Evolutionary conservation across 1,284 basidiomycete species (phyloP).

Genomic region (Apiotrichum montevideense): DNA sequence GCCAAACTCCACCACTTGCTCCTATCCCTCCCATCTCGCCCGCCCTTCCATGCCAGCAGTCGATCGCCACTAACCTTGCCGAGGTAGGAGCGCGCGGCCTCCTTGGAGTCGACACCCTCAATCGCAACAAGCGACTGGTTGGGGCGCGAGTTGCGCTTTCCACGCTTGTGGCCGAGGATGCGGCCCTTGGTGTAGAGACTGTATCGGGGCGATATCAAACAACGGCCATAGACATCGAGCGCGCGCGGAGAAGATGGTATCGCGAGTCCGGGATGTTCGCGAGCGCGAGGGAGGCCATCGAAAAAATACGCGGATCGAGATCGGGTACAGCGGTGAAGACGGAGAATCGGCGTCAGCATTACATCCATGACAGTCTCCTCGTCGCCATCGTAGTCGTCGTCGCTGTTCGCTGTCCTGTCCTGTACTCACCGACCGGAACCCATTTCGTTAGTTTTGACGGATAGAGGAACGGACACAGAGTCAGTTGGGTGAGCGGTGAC

Average conservation of each 20-base stretch:
- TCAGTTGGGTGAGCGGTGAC: not conserved
- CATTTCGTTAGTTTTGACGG: slow-evolving; percentile 1
- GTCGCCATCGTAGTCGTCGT: not conserved
- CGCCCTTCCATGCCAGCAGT: not conserved
- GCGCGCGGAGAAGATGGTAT: not conserved
- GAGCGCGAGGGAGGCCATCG: not conserved
- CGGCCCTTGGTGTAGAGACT: slow-evolving; percentile 96
- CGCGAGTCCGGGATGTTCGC: not conserved
- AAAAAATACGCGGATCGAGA: slow-evolving; percentile 1
- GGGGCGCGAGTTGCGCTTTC: slow-evolving; percentile 90
- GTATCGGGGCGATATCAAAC: slow-evolving; percentile 7
- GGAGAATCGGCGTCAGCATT: slow-evolving; percentile 1
- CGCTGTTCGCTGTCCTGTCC: not conserved
- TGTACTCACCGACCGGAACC: slow-evolving; percentile 3
- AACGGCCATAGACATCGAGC: not conserved
- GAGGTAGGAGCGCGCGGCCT: slow-evolving; percentile 96
- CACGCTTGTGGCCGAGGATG: slow-evolving; percentile 95
- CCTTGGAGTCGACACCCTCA: slow-evolving; percentile 88
- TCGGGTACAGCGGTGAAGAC: not conserved
- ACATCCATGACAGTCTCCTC: not conserved
- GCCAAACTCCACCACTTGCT: not conserved
- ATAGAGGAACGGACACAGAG: not conserved
- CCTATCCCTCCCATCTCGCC: not conserved
- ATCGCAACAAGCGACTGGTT: slow-evolving; percentile 96
- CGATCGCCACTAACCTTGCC: slow-evolving; percentile 70